These are phyloP conservation scores for Epichloe baconii DNA, from an alignment of 2,329 filamentous ascomycete species.

Conservation along the genomic window DNA sequence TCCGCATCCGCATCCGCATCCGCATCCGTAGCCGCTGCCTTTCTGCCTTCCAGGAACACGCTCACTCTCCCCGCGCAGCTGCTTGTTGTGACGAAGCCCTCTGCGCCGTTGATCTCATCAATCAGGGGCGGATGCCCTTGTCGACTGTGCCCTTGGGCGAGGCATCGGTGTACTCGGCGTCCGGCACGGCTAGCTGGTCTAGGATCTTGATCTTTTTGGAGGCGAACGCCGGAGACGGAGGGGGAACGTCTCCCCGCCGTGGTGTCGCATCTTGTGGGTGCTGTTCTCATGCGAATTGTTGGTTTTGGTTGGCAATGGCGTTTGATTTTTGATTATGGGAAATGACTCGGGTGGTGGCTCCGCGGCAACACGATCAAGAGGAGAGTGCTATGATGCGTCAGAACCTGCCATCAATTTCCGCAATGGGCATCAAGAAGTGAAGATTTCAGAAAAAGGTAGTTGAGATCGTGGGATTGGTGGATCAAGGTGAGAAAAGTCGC, in stretches of 20 bases:
- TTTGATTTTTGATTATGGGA: background rate
- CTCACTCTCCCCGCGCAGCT: constrained; percentile 82
- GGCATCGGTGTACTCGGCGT: constrained; percentile 62
- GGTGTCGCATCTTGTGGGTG: constrained; percentile 13
- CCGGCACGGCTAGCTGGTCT: constrained; percentile 52
- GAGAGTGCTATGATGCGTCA: no score
- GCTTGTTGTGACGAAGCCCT: constrained; percentile 79
- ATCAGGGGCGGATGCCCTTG: constrained; percentile 63
- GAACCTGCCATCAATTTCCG: no score
- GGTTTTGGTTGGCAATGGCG: background rate
- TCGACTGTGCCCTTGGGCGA: constrained; percentile 87
- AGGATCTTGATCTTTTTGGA: constrained; percentile 63
- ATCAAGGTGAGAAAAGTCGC: background rate
- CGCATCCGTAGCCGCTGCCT: constrained; percentile 14
- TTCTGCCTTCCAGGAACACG: constrained; percentile 73
- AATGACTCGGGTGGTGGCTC: no score
- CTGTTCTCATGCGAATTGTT: background rate
- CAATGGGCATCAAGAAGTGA: background rate
- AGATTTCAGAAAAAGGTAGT: no score
- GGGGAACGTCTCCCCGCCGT: constrained; percentile 11
- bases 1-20: constrained; percentile 4
- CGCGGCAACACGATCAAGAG: no score
- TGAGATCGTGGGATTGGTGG: background rate
- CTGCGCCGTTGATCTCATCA: constrained; percentile 58
- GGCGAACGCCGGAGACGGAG: constrained; percentile 31